Evolutionary conservation across 345 rosid genomes (phyloP).

Genomic region (Erucastrum elatum): DNA sequence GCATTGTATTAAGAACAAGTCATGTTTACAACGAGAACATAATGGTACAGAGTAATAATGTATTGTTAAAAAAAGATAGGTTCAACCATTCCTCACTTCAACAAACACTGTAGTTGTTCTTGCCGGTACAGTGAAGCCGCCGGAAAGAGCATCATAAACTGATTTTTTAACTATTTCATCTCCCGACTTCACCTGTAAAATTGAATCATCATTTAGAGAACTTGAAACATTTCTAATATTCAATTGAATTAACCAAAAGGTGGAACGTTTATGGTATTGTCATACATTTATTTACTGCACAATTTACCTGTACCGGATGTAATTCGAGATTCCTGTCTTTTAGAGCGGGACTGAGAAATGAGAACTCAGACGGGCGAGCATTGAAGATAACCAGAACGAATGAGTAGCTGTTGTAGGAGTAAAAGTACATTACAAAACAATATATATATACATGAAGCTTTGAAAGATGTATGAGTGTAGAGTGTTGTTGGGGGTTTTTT

Average conservation of each 20-base stretch:
- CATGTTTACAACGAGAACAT: too few relatives aligned
- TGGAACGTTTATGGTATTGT: neutral
- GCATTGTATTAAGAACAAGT: too few relatives aligned
- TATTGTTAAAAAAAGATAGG: neutral
- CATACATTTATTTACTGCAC: neutral
- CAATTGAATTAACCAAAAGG: neutral
- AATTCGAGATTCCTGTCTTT: constrained; percentile 55
- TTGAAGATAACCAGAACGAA: constrained; percentile 71
- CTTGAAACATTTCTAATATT: neutral
- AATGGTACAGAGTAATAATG: too few relatives aligned
- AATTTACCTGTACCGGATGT: constrained; percentile 76
- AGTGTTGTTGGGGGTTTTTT: neutral
- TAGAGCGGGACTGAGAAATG: constrained; percentile 49
- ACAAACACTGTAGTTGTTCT: constrained; percentile 74
- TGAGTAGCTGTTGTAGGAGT: constrained; percentile 58
- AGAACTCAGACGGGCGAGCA: constrained; percentile 58
- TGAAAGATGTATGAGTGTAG: neutral
- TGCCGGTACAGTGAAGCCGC: constrained; percentile 63
- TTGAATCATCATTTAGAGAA: neutral
- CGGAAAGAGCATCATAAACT: constrained; percentile 52
- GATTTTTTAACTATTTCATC: constrained; percentile 69
- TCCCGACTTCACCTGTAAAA: constrained; percentile 53
- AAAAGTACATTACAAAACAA: neutral
- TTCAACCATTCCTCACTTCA: constrained; percentile 47
- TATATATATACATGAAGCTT: neutral